These are phyloP conservation scores for Gossypium laxum DNA, from an alignment of 441 rosid genomes.

Conservation along the genomic window DNA sequence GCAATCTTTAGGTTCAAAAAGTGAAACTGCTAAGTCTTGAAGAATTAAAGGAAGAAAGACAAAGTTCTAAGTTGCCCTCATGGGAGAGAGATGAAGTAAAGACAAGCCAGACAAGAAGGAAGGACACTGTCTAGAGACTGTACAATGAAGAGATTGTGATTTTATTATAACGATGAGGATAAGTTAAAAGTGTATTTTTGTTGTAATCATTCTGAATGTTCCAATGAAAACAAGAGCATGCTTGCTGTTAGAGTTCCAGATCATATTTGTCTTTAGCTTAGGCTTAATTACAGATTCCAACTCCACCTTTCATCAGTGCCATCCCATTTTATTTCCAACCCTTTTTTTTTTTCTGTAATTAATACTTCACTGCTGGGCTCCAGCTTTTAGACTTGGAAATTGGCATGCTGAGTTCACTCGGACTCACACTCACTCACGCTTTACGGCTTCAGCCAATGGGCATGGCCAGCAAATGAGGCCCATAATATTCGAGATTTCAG, in stretches of 20 bases:
- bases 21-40: neutral
- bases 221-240: neutral
- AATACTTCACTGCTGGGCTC: neutral
- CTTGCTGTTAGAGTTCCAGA: neutral
- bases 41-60: neutral
- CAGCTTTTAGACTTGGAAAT: neutral
- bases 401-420: neutral
- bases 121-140: neutral
- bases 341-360: too few species aligned
- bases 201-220: neutral
- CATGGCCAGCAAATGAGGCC: neutral
- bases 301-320: too few species aligned
- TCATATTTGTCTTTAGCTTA: neutral
- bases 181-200: neutral
- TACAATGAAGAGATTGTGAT: neutral
- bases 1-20: neutral
- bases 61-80: conserved; percentile 11
- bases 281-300: neutral
- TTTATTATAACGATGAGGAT: neutral
- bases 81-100: neutral
- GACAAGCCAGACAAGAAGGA: neutral
- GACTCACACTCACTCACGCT: neutral
- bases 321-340: too few species aligned
- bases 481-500: neutral
- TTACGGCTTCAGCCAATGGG: neutral